Evolutionary conservation across 345 rosid species (phyloP).

Genomic region (Euphorbia lathyris): DNA sequence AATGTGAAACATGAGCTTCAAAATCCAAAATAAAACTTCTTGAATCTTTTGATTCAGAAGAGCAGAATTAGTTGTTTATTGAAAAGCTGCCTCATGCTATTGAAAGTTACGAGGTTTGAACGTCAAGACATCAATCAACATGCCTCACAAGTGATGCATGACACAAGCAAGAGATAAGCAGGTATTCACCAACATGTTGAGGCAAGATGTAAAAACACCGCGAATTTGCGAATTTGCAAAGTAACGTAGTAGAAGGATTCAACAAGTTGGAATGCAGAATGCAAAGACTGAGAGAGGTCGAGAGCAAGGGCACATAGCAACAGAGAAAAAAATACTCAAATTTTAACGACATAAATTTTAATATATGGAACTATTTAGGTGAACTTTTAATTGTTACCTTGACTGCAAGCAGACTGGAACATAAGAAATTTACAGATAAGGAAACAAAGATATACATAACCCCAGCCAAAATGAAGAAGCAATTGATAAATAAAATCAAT

Average conservation of each 20-base stretch:
- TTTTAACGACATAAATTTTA: not conserved
- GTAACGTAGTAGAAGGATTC: not conserved
- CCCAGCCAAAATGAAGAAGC: constrained; percentile 1
- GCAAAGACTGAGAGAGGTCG: not conserved
- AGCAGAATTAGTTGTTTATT: not conserved
- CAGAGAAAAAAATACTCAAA: not conserved
- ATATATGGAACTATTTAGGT: not conserved
- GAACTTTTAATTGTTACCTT: not conserved
- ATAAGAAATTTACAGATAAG: not conserved
- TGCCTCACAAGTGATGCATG: not conserved
- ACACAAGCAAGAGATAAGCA: not conserved
- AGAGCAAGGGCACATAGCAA: not conserved
- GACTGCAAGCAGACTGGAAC: not conserved
- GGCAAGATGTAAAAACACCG: too few relatives aligned
- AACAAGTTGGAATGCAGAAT: not conserved
- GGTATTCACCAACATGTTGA: too few relatives aligned
- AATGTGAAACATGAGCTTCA: not conserved
- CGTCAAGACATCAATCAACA: not conserved
- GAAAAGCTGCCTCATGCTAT: not conserved
- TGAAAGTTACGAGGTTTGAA: not conserved
- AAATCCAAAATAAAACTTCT: not conserved
- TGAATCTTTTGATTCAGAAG: not conserved
- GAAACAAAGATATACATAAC: not conserved
- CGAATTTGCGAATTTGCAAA: not conserved
- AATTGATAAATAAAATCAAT: constrained; percentile 4